These are phyloP conservation scores for Pleurotus tuoliensis DNA, from an alignment of 768 basidiomycete genomes.

Conservation along the genomic window DNA sequence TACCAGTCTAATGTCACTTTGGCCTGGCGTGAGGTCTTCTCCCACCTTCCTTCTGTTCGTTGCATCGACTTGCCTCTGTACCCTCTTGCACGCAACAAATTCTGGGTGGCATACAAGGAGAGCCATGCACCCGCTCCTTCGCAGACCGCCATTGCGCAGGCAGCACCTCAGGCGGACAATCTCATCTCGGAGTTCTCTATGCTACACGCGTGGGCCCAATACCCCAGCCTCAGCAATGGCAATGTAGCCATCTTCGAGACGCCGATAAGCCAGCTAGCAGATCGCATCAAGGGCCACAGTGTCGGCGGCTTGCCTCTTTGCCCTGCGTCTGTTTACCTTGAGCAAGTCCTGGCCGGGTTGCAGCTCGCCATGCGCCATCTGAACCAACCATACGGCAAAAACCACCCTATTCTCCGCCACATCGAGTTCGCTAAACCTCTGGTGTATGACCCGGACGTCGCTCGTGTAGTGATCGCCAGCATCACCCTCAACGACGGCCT, in stretches of 20 bases:
- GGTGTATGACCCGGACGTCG: constrained; percentile 34
- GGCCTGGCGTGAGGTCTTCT: constrained; percentile 55
- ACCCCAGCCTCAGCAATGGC: constrained; percentile 32
- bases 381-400: constrained; percentile 19
- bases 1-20: constrained; percentile 38
- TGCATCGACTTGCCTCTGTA: constrained; percentile 60
- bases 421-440: constrained; percentile 53
- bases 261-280: constrained; percentile 38
- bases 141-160: background rate
- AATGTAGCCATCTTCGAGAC: constrained; percentile 49
- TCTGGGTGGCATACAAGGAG: constrained; percentile 52
- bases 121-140: background rate
- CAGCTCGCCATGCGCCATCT: constrained; percentile 30
- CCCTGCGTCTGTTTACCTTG: constrained; percentile 64
- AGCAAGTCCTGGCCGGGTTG: constrained; percentile 47
- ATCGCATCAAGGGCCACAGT: constrained; percentile 51
- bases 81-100: constrained; percentile 52
- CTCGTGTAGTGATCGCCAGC: constrained; percentile 31
- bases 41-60: constrained; percentile 33
- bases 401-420: constrained; percentile 33
- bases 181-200: constrained; percentile 27
- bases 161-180: background rate
- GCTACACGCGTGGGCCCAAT: constrained; percentile 38
- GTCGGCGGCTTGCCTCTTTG: constrained; percentile 55
- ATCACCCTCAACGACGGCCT: constrained; percentile 31